Evolutionary conservation across 805 yeast genomes (phyloP).

Genomic region (Teunomyces panamensis): DNA sequence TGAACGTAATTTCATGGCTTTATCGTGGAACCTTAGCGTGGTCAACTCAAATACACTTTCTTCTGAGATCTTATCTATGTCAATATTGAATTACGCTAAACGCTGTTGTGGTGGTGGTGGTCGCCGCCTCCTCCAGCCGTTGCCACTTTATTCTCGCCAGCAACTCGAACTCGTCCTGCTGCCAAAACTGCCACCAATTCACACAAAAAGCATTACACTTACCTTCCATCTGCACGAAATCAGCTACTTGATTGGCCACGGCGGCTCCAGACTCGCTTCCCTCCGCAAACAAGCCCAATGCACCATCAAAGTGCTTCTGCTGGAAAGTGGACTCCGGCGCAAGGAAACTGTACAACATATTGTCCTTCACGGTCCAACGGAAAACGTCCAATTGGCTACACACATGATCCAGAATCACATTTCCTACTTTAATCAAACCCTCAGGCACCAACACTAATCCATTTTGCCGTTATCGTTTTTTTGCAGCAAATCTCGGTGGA

Average conservation of each 20-base stretch:
- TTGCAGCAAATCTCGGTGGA: too few relatives aligned
- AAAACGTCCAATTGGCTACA: not conserved
- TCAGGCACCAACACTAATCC: not conserved
- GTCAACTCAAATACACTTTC: not conserved
- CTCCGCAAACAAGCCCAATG: not conserved
- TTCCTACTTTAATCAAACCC: not conserved
- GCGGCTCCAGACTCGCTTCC: not conserved
- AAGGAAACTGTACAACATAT: not conserved
- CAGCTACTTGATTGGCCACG: conserved; percentile 21
- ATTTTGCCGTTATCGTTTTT: too few relatives aligned
- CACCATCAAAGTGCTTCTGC: not conserved
- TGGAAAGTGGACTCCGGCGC: not conserved
- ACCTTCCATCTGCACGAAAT: conserved; percentile 10
- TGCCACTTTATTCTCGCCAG: not conserved
- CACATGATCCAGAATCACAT: not conserved
- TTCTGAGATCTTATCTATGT: not conserved
- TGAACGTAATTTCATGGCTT: not conserved
- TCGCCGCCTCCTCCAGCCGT: not conserved
- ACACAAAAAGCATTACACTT: not conserved
- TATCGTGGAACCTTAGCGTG: not conserved
- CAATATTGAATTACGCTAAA: too few relatives aligned
- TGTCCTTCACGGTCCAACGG: not conserved
- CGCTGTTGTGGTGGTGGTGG: too few relatives aligned
- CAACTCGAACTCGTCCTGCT: too few relatives aligned
- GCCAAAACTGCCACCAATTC: not conserved